Conservation (phyloP, 768 basidiomycete genomes). For the Termitomyces heimii region DNA sequence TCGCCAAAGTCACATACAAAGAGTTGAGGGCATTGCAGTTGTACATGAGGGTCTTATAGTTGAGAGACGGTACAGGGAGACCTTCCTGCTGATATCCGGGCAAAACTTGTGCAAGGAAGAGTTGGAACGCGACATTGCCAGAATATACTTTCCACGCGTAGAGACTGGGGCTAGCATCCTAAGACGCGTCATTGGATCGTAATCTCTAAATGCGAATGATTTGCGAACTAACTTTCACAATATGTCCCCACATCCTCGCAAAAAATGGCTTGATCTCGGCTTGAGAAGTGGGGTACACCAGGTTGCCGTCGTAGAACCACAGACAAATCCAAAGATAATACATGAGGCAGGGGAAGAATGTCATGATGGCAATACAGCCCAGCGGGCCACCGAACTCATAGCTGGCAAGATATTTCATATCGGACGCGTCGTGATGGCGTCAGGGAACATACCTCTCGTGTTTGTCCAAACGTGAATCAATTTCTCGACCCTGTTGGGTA, state of each 20-base stretch:
- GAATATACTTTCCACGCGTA: constrained; percentile 91
- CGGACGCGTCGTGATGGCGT: not conserved
- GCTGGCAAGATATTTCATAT: constrained; percentile 31
- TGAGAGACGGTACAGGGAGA: constrained; percentile 91
- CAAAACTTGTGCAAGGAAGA: constrained; percentile 84
- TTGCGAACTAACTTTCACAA: constrained; percentile 52
- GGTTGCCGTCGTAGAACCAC: constrained; percentile 88
- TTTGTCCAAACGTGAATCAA: constrained; percentile 67
- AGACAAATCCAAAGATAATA: constrained; percentile 99
- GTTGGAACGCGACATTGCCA: constrained; percentile 83
- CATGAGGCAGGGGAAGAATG: constrained; percentile 91
- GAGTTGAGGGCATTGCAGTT: constrained; percentile 92
- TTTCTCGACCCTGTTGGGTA: constrained; percentile 68
- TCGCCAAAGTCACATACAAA: constrained; percentile 77
- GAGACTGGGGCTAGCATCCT: constrained; percentile 89
- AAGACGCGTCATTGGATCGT: not conserved
- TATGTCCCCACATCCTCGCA: constrained; percentile 77
- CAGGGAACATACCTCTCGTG: constrained; percentile 48
- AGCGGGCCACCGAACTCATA: constrained; percentile 96
- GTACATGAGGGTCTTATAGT: constrained; percentile 90
- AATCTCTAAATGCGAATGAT: no score
- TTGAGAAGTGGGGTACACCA: constrained; percentile 61
- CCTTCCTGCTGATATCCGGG: constrained; percentile 94
- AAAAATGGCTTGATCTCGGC: constrained; percentile 78
- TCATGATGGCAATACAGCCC: constrained; percentile 91